phyloP scores from a whole-genome alignment of 176 grass and related monocot genomes.

The Aegilops sharonensis region DNA sequence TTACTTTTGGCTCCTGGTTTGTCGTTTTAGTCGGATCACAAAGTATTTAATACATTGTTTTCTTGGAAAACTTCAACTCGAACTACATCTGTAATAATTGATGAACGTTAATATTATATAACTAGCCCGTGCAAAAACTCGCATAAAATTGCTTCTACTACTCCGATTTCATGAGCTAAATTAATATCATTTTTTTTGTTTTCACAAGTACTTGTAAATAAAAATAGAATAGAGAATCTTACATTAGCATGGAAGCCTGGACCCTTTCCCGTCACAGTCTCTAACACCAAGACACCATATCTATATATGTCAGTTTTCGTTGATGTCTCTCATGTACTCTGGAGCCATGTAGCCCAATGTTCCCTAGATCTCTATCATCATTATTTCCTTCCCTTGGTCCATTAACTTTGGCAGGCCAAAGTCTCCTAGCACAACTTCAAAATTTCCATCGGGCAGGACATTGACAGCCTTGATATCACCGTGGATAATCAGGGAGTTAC shows the following conservation, averaged over 20 bases:
- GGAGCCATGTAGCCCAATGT: constrained; percentile 63
- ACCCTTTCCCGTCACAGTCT: constrained; percentile 61
- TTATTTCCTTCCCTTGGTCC: constrained; percentile 53
- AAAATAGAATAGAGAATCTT: not conserved
- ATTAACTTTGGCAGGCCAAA: constrained; percentile 52
- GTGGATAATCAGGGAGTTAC: constrained; percentile 74
- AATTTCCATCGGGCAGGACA: constrained; percentile 52
- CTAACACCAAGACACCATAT: constrained; percentile 64
- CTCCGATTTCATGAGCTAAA: not conserved
- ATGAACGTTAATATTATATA: too few species aligned
- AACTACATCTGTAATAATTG: too few species aligned
- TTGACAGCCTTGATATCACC: constrained; percentile 76
- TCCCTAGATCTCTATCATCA: constrained; percentile 51
- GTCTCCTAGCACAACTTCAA: constrained; percentile 36
- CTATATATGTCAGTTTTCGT: constrained; percentile 76
- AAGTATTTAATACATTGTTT: too few species aligned
- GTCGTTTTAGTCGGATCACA: too few species aligned
- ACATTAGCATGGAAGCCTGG: constrained; percentile 43
- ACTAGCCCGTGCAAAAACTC: too few species aligned
- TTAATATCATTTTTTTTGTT: not conserved
- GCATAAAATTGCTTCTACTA: not conserved
- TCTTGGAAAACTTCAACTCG: too few species aligned
- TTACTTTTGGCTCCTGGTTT: too few species aligned
- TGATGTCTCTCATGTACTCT: constrained; percentile 57
- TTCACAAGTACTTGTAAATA: not conserved